These are phyloP conservation scores for Ogataea methylovora DNA, from an alignment of 805 yeast genomes.

Conservation along the genomic window DNA sequence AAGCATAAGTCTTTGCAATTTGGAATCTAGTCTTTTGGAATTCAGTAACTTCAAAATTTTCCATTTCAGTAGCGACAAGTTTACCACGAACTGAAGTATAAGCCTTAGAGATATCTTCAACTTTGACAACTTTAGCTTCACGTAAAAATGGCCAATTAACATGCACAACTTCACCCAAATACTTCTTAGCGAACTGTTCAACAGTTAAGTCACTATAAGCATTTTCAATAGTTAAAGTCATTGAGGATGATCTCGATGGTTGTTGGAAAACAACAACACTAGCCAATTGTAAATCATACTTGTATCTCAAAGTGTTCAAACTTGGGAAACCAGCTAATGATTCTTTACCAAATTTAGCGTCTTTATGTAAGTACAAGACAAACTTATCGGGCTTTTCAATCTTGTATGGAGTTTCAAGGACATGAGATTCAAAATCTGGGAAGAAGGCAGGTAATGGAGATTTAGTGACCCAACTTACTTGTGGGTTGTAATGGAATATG, in stretches of 20 bases:
- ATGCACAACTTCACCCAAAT: constrained; percentile 56
- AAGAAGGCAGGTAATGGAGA: constrained; percentile 76
- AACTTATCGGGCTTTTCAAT: constrained; percentile 41
- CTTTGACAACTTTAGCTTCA: constrained; percentile 65
- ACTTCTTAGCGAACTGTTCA: constrained; percentile 59
- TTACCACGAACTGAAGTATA: constrained; percentile 27
- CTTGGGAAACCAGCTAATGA: constrained; percentile 89
- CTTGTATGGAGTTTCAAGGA: constrained; percentile 53
- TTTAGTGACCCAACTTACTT: constrained; percentile 54
- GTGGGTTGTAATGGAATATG: constrained; percentile 68
- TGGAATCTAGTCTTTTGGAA: constrained; percentile 32
- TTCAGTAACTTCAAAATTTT: constrained; percentile 37
- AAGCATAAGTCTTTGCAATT: constrained; percentile 9
- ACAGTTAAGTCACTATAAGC: constrained; percentile 46
- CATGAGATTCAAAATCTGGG: constrained; percentile 70
- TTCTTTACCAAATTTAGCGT: constrained; percentile 63
- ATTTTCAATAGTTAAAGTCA: constrained; percentile 58
- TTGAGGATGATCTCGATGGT: constrained; percentile 77
- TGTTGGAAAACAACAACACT: constrained; percentile 75
- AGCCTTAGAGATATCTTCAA: constrained; percentile 46
- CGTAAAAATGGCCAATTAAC: constrained; percentile 87
- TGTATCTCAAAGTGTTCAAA: constrained; percentile 60
- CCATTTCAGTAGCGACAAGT: constrained; percentile 31
- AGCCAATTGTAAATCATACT: constrained; percentile 44
- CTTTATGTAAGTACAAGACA: constrained; percentile 52